Conservation (phyloP, 805 yeast genomes). For the Candida wancherniae region DNA sequence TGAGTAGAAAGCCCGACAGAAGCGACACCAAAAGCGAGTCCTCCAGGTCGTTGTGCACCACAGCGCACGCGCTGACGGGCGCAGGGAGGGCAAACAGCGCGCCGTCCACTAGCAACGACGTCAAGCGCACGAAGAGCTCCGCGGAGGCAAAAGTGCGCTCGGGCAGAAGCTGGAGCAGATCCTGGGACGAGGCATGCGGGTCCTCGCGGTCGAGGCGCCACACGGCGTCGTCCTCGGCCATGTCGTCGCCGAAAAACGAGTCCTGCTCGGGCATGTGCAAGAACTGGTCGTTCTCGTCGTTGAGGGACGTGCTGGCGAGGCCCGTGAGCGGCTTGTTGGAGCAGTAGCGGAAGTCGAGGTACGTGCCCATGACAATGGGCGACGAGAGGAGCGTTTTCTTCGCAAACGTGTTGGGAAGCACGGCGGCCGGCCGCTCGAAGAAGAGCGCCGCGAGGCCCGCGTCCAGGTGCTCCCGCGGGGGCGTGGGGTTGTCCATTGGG, state of each 20-base stretch:
- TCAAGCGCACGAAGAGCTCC: conserved; percentile 26
- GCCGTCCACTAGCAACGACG: conserved; percentile 29
- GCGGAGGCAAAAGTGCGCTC: conserved; percentile 10
- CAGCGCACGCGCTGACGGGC: conserved; percentile 28
- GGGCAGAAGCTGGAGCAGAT: conserved; percentile 5
- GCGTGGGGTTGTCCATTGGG: no score
- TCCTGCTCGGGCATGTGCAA: conserved; percentile 29
- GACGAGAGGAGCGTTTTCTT: conserved; percentile 39
- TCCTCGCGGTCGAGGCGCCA: conserved; percentile 6
- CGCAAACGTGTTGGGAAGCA: conserved; percentile 14
- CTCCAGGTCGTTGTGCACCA: conserved; percentile 19
- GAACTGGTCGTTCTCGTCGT: conserved; percentile 36
- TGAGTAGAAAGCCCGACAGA: conserved; percentile 36
- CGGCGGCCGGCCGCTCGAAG: conserved; percentile 1
- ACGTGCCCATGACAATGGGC: conserved; percentile 33
- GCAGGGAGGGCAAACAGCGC: conserved; percentile 28
- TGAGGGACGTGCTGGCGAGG: conserved; percentile 28
- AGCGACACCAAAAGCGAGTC: conserved; percentile 39
- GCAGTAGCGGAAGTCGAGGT: conserved; percentile 29
- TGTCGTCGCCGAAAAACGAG: conserved; percentile 35
- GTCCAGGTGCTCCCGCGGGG: background rate
- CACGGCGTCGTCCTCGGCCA: conserved; percentile 29
- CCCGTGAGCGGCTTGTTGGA: conserved; percentile 30
- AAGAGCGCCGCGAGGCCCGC: conserved; percentile 2
- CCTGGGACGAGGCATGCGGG: background rate